A percentile compares a stretch with the other conserved stretches of the same genome.
phyloP scores from a whole-genome alignment of 2,329 filamentous ascomycete genomes.

The Cercospora sesami region DNA sequence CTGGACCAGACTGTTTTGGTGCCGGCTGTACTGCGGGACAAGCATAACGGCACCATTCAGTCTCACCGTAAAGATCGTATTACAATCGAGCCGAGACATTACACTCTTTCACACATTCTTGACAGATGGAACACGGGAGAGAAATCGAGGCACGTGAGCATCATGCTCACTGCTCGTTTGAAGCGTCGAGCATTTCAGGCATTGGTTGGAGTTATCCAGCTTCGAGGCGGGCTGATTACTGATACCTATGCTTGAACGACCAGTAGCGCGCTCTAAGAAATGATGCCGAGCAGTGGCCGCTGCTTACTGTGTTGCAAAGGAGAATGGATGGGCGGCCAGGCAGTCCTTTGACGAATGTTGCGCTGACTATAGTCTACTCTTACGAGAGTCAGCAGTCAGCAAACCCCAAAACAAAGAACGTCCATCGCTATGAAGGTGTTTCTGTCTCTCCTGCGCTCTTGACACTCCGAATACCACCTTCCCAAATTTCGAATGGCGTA shows the following conservation, averaged over 20 bases:
- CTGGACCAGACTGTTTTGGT: background rate
- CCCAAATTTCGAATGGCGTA: slow-evolving; percentile 73
- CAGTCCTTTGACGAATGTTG: background rate
- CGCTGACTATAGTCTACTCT: background rate
- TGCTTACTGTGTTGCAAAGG: background rate
- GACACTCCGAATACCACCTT: slow-evolving; percentile 54
- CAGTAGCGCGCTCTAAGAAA: background rate
- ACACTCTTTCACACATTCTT: background rate
- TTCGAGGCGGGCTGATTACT: background rate
- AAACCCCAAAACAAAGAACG: background rate
- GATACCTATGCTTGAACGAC: background rate
- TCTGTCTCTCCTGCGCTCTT: background rate
- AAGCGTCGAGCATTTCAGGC: too few relatives aligned
- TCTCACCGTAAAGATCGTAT: background rate
- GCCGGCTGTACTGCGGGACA: background rate
- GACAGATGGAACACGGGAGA: background rate
- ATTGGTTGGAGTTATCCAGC: background rate
- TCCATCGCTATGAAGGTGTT: background rate
- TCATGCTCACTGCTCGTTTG: background rate
- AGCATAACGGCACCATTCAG: background rate
- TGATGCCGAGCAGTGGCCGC: background rate
- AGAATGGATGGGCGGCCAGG: background rate
- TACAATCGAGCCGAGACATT: background rate
- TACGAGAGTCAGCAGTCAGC: background rate
- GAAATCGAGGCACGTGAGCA: background rate